These are phyloP conservation scores for Xylariaceae sp. DNA, from an alignment of 2,329 filamentous ascomycete genomes.

Conservation along the genomic window DNA sequence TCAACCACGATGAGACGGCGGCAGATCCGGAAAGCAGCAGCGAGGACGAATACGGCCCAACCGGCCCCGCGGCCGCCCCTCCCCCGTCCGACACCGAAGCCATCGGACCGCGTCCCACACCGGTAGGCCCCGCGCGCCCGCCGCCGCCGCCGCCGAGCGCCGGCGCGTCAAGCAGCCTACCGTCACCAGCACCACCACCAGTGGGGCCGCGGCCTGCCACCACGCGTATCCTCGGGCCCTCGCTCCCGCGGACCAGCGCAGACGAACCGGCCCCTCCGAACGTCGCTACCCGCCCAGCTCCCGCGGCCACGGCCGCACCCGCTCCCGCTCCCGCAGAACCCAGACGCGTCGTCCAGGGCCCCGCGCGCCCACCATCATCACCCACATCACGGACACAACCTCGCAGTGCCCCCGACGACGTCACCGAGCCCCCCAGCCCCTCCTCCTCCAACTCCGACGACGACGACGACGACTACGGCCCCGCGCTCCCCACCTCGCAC, in stretches of 20 bases:
- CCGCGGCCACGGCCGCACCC: background rate
- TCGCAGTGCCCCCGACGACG: too few relatives aligned
- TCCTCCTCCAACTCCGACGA: constrained; percentile 30
- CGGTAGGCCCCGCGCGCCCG: constrained; percentile 6
- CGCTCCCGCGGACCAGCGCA: constrained; percentile 12
- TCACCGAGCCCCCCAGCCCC: constrained; percentile 29
- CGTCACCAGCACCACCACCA: constrained; percentile 11
- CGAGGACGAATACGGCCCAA: constrained; percentile 20
- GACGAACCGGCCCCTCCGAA: constrained; percentile 17
- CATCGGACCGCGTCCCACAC: constrained; percentile 9
- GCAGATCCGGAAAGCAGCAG: constrained; percentile 20
- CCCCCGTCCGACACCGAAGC: too few relatives aligned
- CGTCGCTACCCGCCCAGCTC: too few relatives aligned
- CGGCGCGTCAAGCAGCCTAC: constrained; percentile 23
- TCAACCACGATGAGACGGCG: constrained; percentile 40
- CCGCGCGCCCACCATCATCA: constrained; percentile 34
- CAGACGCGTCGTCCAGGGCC: constrained; percentile 32
- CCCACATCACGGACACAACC: too few relatives aligned
- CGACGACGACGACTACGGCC: constrained; percentile 51
- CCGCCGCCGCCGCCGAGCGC: constrained; percentile 33
- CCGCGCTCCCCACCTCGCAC: constrained; percentile 44
- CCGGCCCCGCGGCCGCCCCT: constrained; percentile 8
- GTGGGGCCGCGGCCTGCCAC: too few relatives aligned
- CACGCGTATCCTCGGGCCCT: too few relatives aligned
- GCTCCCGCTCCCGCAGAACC: constrained; percentile 9